Conservation (phyloP, 2,329 filamentous ascomycete genomes). For the Neopestalotiopsis clavispora region DNA sequence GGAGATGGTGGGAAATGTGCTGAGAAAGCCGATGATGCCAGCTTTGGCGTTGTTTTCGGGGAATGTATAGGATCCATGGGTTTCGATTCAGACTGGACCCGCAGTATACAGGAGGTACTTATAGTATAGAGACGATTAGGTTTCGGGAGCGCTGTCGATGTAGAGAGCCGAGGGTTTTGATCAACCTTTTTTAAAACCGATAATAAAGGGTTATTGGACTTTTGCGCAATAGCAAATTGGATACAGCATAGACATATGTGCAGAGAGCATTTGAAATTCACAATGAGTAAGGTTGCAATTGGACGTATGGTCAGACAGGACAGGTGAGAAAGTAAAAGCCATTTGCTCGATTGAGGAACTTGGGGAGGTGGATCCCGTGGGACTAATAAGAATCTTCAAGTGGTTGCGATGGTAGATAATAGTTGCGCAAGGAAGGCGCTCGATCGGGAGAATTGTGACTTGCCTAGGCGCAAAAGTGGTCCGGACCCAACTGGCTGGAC, state of each 20-base stretch:
- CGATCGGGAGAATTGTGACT: not conserved
- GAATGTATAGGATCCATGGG: not conserved
- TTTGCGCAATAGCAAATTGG: not conserved
- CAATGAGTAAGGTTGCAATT: not conserved
- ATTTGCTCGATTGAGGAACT: not conserved
- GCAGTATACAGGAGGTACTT: not conserved
- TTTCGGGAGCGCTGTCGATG: not conserved
- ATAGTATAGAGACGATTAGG: not conserved
- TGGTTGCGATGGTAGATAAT: not conserved
- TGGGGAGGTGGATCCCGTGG: not conserved
- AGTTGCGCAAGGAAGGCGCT: not conserved
- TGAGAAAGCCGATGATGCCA: not conserved
- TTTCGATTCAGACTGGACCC: not conserved
- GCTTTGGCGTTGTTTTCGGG: not conserved
- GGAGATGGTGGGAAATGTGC: conserved; percentile 12
- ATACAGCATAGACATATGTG: not conserved
- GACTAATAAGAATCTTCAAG: not conserved
- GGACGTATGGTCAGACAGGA: not conserved
- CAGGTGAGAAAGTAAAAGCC: not conserved
- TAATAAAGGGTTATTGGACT: not conserved
- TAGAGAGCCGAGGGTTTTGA: not conserved
- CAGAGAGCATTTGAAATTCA: not conserved
- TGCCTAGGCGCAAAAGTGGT: conserved; percentile 4
- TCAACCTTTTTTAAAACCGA: not conserved
- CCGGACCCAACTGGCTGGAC: not conserved